Evolutionary conservation across 2,329 filamentous ascomycete species (phyloP).

Genomic region (Colletotrichum eleusines): DNA sequence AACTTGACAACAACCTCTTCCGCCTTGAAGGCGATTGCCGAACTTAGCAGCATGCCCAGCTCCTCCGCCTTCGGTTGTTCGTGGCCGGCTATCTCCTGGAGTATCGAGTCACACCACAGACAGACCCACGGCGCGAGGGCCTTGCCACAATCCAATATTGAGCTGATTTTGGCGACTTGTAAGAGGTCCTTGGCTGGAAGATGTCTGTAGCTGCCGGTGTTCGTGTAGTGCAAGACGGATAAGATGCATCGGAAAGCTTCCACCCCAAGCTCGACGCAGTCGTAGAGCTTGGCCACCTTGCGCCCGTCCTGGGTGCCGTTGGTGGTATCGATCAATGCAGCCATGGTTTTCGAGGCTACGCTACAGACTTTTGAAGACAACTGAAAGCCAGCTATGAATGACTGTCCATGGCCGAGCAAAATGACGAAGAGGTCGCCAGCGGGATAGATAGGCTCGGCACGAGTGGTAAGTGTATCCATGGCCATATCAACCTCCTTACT

Average conservation of each 20-base stretch:
- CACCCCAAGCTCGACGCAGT: background rate
- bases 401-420: background rate
- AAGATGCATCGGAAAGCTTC: conserved; percentile 20
- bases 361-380: background rate
- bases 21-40: conserved; percentile 14
- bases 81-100: background rate
- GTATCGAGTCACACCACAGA: background rate
- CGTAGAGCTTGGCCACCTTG: background rate
- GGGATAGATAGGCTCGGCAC: background rate
- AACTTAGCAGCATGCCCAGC: background rate
- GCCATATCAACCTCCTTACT: too few species aligned
- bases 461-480: background rate
- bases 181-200: background rate
- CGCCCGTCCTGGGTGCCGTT: background rate
- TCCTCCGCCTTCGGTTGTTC: background rate
- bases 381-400: conserved; percentile 2
- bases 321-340: background rate
- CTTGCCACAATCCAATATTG: conserved; percentile 4
- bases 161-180: background rate
- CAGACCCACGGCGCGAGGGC: conserved; percentile 13
- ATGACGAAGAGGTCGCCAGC: conserved; percentile 12
- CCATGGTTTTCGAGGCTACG: background rate
- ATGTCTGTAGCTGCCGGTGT: conserved; percentile 1
- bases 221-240: conserved; percentile 19
- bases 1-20: background rate